These are phyloP conservation scores for Lachnellula hyalina DNA, from an alignment of 2,329 filamentous ascomycete species.

Conservation along the genomic window DNA sequence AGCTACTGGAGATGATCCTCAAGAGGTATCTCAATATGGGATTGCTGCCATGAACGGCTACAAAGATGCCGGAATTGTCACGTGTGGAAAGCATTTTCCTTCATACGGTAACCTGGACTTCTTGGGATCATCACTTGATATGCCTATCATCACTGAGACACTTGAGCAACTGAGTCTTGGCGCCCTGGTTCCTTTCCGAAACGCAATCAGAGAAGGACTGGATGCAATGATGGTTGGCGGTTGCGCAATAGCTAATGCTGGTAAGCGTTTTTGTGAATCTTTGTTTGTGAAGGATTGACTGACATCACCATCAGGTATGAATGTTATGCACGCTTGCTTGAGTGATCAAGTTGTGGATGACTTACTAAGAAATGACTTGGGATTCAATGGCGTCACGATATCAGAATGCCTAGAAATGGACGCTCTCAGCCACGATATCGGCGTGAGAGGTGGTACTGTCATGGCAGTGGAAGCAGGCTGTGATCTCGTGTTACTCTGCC, in stretches of 20 bases:
- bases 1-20: conserved; percentile 86
- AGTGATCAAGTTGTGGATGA: conserved; percentile 95
- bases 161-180: conserved; percentile 89
- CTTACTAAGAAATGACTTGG: conserved; percentile 78
- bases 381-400: conserved; percentile 87
- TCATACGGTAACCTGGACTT: conserved; percentile 96
- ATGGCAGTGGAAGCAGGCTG: conserved; percentile 98
- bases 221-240: conserved; percentile 96
- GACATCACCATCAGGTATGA: conserved; percentile 59
- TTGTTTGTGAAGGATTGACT: neutral
- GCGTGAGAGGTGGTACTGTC: conserved; percentile 92
- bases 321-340: conserved; percentile 93
- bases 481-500: conserved; percentile 82
- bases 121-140: conserved; percentile 81
- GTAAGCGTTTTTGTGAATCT: conserved; percentile 10
- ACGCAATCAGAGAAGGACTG: conserved; percentile 78
- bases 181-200: conserved; percentile 84
- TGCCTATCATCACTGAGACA: conserved; percentile 93
- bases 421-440: conserved; percentile 88
- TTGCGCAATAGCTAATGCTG: conserved; percentile 75
- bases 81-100: conserved; percentile 93
- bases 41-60: conserved; percentile 89
- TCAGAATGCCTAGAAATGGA: conserved; percentile 98
- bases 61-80: conserved; percentile 82
- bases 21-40: conserved; percentile 89